Evolutionary conservation across 83 land plant species (phyloP), one percentile per base, ranked within the genome.

Genomic region (Diphasiastrum complanatum): DNA sequence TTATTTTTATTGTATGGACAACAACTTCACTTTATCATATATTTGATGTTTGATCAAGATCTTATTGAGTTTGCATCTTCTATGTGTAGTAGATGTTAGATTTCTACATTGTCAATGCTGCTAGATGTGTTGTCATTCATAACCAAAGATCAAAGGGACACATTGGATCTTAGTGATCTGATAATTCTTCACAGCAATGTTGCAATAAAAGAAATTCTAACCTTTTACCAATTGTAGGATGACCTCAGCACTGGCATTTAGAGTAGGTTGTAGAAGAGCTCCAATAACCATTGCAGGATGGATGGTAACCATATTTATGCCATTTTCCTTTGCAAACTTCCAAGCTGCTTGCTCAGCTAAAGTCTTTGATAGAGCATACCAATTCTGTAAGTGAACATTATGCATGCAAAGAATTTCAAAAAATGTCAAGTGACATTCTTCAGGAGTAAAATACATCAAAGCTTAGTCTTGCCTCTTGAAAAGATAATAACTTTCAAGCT

Each of bases 281-380:
- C 85, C 89, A 66, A 85, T 70, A 16, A 85, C 83, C 81, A 81
- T 73, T 12, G 83, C 75, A 0, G 83, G 85, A 66, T 78, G 75
- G 14, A 85, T 79, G 0, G 75, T 66, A 30, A 74, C 75, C 49
- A 85, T 47, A 48, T 85, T 78, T 3, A 85, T 32, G 1, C 72
- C 75, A 20, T 79, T 71, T 45, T 85, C 81, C 63, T 81, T 74
- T 30, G 68, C 72, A 60, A 74, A 79, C 18, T 81, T 74, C 89
- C 89, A 85, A 0, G 89, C 82, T 28, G 80, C 83, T 2, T 73
- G 71, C 37, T 85, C 89, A 8, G 85, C 89, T 60, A 85, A 54
- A 12, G 89, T 79, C 66, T 79, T 79, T 40, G 80, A 71, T 2
- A 75, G 72, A 8, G 59, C 55, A 53, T 71, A 79, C 85, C 85